phyloP scores from a whole-genome alignment of 768 basidiomycete genomes.

The Boletus fagicola region DNA sequence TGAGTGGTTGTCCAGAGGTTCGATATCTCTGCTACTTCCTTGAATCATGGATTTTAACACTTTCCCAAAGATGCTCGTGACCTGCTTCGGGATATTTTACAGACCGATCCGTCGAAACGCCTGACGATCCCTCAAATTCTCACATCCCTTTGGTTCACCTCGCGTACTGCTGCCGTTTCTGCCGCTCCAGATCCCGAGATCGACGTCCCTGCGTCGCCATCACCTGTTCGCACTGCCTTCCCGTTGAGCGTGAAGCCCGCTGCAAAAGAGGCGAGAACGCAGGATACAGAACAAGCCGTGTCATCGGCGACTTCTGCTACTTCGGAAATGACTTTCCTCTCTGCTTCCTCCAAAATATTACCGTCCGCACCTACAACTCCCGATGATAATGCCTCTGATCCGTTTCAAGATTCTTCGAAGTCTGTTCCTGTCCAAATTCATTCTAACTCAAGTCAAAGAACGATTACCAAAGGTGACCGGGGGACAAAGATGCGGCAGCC shows the following conservation, averaged over 20 bases:
- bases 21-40: conserved; percentile 18
- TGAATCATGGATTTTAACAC: conserved; percentile 2
- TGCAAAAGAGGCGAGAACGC: conserved; percentile 8
- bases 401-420: conserved; percentile 36
- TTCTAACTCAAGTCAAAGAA: conserved; percentile 56
- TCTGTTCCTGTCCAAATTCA: conserved; percentile 37
- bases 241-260: conserved; percentile 25
- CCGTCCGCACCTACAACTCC: conserved; percentile 59
- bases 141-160: conserved; percentile 81
- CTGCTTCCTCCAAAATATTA: conserved; percentile 49
- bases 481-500: conserved; percentile 39
- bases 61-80: conserved; percentile 71
- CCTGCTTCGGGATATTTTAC: conserved; percentile 74
- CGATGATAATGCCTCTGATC: conserved; percentile 45
- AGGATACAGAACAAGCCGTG: conserved; percentile 33
- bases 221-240: conserved; percentile 33
- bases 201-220: conserved; percentile 30
- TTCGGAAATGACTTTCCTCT: conserved; percentile 48
- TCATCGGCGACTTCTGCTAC: conserved; percentile 47
- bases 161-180: conserved; percentile 17
- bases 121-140: conserved; percentile 83
- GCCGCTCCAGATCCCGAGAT: conserved; percentile 12
- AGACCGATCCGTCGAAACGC: conserved; percentile 73
- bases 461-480: conserved; percentile 47
- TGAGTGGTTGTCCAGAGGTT: conserved; percentile 86